Evolutionary conservation across 352 stramenopile genomes (phyloP).

Genomic region (Phytophthora cajani): DNA sequence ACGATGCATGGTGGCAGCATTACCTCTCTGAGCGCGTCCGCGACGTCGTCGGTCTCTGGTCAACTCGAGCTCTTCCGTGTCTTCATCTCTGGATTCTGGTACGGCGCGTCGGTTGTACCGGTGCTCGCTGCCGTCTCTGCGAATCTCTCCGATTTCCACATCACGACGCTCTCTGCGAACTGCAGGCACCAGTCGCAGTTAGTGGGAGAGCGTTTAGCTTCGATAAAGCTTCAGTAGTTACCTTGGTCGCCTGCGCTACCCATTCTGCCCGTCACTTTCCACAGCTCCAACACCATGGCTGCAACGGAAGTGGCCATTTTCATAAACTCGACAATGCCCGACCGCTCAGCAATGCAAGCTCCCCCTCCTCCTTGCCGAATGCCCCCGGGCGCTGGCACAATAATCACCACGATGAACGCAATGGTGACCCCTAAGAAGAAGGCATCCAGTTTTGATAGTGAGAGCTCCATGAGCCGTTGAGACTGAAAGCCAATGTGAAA

Average conservation of each 20-base stretch:
- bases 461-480: constrained; percentile 4
- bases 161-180: not conserved
- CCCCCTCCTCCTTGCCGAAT: not conserved
- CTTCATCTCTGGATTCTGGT: constrained; percentile 3
- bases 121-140: not conserved
- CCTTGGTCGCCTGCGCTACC: not conserved
- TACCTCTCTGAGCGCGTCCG: not conserved
- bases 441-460: constrained; percentile 1
- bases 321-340: constrained; percentile 1
- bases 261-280: not conserved
- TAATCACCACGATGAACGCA: constrained; percentile 1
- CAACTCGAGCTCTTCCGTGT: not conserved
- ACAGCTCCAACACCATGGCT: constrained; percentile 1
- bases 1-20: not conserved
- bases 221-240: not conserved
- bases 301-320: not conserved
- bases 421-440: constrained; percentile 7
- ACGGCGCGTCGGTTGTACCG: not conserved
- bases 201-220: not conserved
- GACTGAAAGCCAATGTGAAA: not conserved
- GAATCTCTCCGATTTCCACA: not conserved
- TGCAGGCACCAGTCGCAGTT: not conserved
- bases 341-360: constrained; percentile 1
- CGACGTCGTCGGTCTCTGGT: constrained; percentile 2
- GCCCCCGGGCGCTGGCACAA: not conserved